phyloP scores from a whole-genome alignment of 2,329 filamentous ascomycete species.

The Sporothrix pseudoabietina region DNA sequence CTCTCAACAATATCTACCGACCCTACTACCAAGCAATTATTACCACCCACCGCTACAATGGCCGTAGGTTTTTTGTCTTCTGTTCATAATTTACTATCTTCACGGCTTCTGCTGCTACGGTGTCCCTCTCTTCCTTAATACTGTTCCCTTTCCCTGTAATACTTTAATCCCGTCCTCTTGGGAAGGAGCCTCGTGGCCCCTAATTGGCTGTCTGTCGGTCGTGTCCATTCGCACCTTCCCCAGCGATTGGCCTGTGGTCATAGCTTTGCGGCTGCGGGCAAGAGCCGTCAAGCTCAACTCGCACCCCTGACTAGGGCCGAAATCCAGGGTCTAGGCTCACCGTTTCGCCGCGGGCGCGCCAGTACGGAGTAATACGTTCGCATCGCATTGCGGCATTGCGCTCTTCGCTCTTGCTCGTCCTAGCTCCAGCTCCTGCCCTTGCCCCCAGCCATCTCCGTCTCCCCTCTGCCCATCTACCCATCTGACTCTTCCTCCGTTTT shows the following conservation, averaged over 20 bases:
- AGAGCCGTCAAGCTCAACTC: neutral
- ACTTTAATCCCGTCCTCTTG: neutral
- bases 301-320: constrained; percentile 15
- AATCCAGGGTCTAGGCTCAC: neutral
- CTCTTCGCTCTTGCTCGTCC: neutral
- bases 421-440: constrained; percentile 9
- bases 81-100: too few relatives aligned
- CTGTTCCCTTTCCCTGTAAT: too few relatives aligned
- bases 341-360: constrained; percentile 4
- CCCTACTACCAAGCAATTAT: neutral
- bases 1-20: neutral
- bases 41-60: neutral
- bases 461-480: constrained; percentile 14
- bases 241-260: constrained; percentile 7
- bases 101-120: too few relatives aligned
- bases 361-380: neutral
- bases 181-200: constrained; percentile 1
- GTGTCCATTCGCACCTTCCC: neutral
- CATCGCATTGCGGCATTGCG: constrained; percentile 10
- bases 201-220: neutral
- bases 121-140: neutral
- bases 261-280: neutral
- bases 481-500: constrained; percentile 21
- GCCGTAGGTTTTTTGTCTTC: neutral
- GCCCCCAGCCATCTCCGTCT: constrained; percentile 29